Evolutionary conservation across 2,329 filamentous ascomycete species (phyloP).

Genomic region (Aspergillus proliferans): DNA sequence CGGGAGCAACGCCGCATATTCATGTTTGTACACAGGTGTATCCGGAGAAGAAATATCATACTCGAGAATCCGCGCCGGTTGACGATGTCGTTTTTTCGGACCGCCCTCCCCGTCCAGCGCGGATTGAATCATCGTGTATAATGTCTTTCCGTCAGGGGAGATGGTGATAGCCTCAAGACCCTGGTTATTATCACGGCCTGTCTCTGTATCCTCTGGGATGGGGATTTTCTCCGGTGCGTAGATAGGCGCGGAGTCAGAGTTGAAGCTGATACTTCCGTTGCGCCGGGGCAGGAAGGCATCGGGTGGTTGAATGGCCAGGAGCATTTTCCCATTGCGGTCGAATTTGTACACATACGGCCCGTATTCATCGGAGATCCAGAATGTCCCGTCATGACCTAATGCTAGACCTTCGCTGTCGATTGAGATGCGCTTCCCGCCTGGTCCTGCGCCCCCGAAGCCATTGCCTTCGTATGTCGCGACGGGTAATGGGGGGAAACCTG

Average conservation of each 20-base stretch:
- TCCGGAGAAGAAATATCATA: constrained; percentile 51
- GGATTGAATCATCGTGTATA: constrained; percentile 62
- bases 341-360: constrained; percentile 67
- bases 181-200: constrained; percentile 65
- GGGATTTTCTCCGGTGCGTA: constrained; percentile 49
- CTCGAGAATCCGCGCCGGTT: constrained; percentile 56
- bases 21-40: constrained; percentile 46
- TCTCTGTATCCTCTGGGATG: constrained; percentile 51
- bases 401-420: constrained; percentile 64
- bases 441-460: constrained; percentile 58
- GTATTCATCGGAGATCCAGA: constrained; percentile 67
- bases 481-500: constrained; percentile 58
- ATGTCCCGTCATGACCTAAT: constrained; percentile 53
- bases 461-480: constrained; percentile 59
- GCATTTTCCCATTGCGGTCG: constrained; percentile 51
- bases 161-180: constrained; percentile 65
- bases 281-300: constrained; percentile 59
- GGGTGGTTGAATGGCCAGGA: constrained; percentile 58
- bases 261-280: constrained; percentile 58
- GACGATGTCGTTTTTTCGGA: constrained; percentile 47
- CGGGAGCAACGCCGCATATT: constrained; percentile 63
- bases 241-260: constrained; percentile 56
- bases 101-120: constrained; percentile 59
- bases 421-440: constrained; percentile 54
- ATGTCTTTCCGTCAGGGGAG: constrained; percentile 55